Evolutionary conservation across 2,329 filamentous ascomycete species (phyloP).

Genomic region (Microcyclosporella mali): DNA sequence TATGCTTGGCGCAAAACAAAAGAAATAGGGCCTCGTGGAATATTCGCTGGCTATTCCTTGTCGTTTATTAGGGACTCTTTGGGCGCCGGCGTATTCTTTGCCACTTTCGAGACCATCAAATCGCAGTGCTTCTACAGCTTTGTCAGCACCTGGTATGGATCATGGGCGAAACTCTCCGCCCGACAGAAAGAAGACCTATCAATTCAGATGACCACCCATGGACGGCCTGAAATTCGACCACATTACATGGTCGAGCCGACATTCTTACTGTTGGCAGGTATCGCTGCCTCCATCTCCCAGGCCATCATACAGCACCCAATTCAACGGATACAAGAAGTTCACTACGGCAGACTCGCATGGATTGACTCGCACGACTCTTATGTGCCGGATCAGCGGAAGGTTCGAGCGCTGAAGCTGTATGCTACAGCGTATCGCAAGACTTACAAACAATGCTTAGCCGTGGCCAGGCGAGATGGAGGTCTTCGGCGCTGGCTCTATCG

Average conservation of each 20-base stretch:
- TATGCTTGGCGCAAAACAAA: slow-evolving; percentile 61
- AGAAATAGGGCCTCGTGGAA: slow-evolving; percentile 65
- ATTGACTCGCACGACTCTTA: slow-evolving; percentile 52
- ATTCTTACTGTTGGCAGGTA: slow-evolving; percentile 64
- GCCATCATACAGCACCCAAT: slow-evolving; percentile 67
- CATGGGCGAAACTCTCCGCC: slow-evolving; percentile 30
- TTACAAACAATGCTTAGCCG: slow-evolving; percentile 52
- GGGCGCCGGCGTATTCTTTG: slow-evolving; percentile 67
- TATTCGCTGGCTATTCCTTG: slow-evolving; percentile 68
- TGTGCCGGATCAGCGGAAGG: slow-evolving; percentile 35
- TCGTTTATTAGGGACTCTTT: slow-evolving; percentile 64
- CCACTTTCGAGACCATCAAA: slow-evolving; percentile 69
- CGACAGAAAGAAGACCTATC: slow-evolving; percentile 28
- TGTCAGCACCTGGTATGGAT: slow-evolving; percentile 63
- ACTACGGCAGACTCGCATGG: slow-evolving; percentile 67
- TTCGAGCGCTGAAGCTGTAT: slow-evolving; percentile 58
- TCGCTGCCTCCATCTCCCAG: slow-evolving; percentile 61
- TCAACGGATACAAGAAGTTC: slow-evolving; percentile 62
- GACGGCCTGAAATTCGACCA: slow-evolving; percentile 55
- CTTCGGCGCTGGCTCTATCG: slow-evolving; percentile 61
- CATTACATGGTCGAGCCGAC: slow-evolving; percentile 70
- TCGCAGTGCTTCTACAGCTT: slow-evolving; percentile 67
- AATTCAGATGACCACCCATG: slow-evolving; percentile 16
- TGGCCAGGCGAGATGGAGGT: slow-evolving; percentile 54
- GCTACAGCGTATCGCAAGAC: slow-evolving; percentile 67